Percentiles rank a stretch among this genome's conserved stretches.
These are phyloP conservation scores for Pyrrhoderma noxium DNA, from an alignment of 1,284 basidiomycete genomes.

Conservation along the genomic window DNA sequence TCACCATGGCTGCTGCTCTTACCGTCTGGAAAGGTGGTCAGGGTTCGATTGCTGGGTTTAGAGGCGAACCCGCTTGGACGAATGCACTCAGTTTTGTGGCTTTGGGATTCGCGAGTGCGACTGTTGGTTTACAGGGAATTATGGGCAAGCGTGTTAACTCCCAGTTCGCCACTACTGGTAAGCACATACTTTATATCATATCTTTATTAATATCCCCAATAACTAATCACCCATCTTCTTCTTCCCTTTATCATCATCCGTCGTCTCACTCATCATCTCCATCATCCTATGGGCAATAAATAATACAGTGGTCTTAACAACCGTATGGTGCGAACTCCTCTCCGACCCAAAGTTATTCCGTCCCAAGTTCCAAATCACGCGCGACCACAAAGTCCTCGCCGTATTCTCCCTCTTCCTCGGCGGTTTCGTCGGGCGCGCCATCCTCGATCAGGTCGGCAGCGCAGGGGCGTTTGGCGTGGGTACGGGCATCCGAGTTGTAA, in stretches of 20 bases:
- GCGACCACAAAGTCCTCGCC: conserved; percentile 70
- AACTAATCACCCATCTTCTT: background rate
- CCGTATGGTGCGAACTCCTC: conserved; percentile 82
- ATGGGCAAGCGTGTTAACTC: conserved; percentile 75
- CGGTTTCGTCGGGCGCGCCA: conserved; percentile 61
- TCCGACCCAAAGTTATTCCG: conserved; percentile 70
- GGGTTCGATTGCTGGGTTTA: conserved; percentile 41
- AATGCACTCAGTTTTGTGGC: conserved; percentile 58
- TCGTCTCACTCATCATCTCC: too few relatives aligned
- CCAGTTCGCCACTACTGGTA: conserved; percentile 69
- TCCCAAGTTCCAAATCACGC: conserved; percentile 44
- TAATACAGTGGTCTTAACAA: conserved; percentile 56
- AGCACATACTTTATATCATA: too few relatives aligned
- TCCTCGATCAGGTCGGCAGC: conserved; percentile 55
- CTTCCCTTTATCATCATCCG: conserved; percentile 9
- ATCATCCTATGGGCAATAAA: too few relatives aligned
- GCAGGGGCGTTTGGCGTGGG: conserved; percentile 63
- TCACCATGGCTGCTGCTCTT: conserved; percentile 68
- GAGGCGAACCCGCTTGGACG: conserved; percentile 64
- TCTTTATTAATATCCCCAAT: too few relatives aligned
- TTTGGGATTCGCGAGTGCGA: conserved; percentile 71
- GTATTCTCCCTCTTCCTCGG: conserved; percentile 68
- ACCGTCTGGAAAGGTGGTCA: conserved; percentile 58
- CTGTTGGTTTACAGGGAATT: conserved; percentile 77
- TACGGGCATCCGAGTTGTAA: conserved; percentile 56